phyloP scores from a whole-genome alignment of 2,329 filamentous ascomycete species.

The Coniochaeta pulveracea region DNA sequence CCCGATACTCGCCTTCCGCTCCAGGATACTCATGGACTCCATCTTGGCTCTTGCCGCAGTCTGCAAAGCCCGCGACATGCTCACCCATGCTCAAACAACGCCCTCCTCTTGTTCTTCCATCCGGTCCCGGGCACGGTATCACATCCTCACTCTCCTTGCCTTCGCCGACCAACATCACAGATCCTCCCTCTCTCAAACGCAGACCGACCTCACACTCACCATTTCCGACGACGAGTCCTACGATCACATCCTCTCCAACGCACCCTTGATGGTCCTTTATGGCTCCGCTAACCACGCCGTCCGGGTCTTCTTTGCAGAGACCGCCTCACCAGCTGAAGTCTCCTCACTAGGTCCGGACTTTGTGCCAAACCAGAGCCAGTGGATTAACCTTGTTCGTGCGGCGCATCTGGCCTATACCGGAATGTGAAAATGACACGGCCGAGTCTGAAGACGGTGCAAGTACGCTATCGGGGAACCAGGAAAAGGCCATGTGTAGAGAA shows the following conservation, averaged over 20 bases:
- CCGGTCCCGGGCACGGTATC: constrained; percentile 10
- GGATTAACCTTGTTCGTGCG: constrained; percentile 25
- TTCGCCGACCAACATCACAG: constrained; percentile 25
- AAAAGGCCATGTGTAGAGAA: no score
- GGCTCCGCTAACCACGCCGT: constrained; percentile 24
- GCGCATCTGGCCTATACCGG: constrained; percentile 21
- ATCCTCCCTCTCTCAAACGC: constrained; percentile 24
- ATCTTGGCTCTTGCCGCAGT: constrained; percentile 28
- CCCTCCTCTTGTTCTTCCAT: constrained; percentile 25
- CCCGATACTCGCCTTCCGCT: constrained; percentile 27
- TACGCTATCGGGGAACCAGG: no score
- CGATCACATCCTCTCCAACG: constrained; percentile 24
- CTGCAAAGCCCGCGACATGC: no score
- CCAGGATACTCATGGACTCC: constrained; percentile 27
- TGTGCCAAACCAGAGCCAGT: constrained; percentile 21
- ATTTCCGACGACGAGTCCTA: constrained; percentile 19
- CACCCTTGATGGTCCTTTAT: constrained; percentile 29
- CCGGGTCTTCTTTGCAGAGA: constrained; percentile 20
- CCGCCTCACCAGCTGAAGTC: constrained; percentile 10
- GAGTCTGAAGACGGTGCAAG: constrained; percentile 5
- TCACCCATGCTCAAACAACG: no score
- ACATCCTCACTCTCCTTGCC: constrained; percentile 18
- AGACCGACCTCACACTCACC: no score
- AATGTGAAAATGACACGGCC: constrained; percentile 12
- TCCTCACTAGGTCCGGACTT: constrained; percentile 14